Conservation (phyloP, 306 rosid genomes). For the Quercus ilex region DNA sequence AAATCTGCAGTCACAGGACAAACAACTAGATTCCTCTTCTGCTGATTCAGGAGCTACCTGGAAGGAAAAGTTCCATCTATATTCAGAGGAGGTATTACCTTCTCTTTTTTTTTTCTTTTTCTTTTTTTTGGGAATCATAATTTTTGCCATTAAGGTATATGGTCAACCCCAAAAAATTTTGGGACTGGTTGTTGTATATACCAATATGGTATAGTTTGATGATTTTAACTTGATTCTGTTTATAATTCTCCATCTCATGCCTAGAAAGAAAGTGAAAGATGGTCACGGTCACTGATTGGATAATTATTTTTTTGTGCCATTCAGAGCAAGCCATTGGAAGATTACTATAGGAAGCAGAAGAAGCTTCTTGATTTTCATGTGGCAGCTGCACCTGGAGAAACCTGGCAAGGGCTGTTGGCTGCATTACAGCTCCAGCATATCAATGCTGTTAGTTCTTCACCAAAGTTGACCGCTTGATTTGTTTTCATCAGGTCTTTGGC, state of each 20-base stretch:
- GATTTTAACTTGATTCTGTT: background rate
- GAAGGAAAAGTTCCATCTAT: conserved; percentile 30
- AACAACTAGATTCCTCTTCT: conserved; percentile 14
- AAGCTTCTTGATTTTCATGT: conserved; percentile 61
- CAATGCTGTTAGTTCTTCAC: conserved; percentile 59
- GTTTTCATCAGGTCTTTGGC: conserved; percentile 4
- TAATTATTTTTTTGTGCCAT: background rate
- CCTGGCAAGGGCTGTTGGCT: conserved; percentile 81
- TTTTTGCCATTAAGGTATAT: background rate
- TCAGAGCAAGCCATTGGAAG: conserved; percentile 33
- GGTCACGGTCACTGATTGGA: background rate
- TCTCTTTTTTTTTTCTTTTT: background rate
- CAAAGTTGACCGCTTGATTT: conserved; percentile 78
- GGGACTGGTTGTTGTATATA: background rate
- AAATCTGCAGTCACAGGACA: conserved; percentile 29
- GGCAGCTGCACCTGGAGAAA: conserved; percentile 60
- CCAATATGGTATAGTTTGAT: background rate
- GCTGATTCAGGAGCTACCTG: conserved; percentile 21
- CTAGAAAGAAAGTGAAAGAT: background rate
- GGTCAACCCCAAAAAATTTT: no score
- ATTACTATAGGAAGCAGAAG: conserved; percentile 59
- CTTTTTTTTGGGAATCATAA: background rate
- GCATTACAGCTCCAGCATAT: conserved; percentile 79
- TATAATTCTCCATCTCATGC: background rate
- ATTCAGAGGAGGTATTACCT: conserved; percentile 41